phyloP scores from a whole-genome alignment of 2,329 filamentous ascomycete genomes.

The Thielaviopsis euricoi region DNA sequence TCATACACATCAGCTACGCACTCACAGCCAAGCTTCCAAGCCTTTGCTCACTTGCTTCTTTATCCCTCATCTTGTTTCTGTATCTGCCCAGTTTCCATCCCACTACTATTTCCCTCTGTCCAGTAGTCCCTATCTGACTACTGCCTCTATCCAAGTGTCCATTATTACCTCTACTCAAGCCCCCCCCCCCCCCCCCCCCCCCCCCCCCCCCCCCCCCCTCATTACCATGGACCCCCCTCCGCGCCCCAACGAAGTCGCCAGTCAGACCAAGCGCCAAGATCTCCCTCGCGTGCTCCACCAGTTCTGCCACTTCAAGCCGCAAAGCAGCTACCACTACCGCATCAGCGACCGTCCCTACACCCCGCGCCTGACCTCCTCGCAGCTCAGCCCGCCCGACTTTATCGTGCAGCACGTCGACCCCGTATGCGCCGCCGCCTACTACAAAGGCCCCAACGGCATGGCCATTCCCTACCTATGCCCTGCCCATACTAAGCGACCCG shows the following conservation, averaged over 20 bases:
- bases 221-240: slow-evolving; percentile 8
- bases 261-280: slow-evolving; percentile 25
- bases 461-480: slow-evolving; percentile 52
- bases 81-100: too few species aligned
- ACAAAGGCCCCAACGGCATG: slow-evolving; percentile 26
- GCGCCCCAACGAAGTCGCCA: slow-evolving; percentile 7
- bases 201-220: too few species aligned
- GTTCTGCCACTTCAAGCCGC: slow-evolving; percentile 36
- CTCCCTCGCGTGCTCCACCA: slow-evolving; percentile 46
- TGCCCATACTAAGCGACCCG: slow-evolving; percentile 59
- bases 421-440: slow-evolving; percentile 42
- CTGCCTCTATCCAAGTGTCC: too few species aligned
- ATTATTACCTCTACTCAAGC: too few species aligned
- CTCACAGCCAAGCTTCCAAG: too few species aligned
- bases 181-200: too few species aligned
- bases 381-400: slow-evolving; percentile 26
- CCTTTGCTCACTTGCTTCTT: too few species aligned
- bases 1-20: too few species aligned
- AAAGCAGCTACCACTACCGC: slow-evolving; percentile 42
- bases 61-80: too few species aligned
- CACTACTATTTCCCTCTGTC: too few species aligned
- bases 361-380: slow-evolving; percentile 17
- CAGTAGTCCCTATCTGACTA: too few species aligned
- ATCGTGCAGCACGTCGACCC: slow-evolving; percentile 40
- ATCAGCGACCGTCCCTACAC: slow-evolving; percentile 30